Conservation (phyloP, 202 grass and related monocot species). For the Musa balbisiana region DNA sequence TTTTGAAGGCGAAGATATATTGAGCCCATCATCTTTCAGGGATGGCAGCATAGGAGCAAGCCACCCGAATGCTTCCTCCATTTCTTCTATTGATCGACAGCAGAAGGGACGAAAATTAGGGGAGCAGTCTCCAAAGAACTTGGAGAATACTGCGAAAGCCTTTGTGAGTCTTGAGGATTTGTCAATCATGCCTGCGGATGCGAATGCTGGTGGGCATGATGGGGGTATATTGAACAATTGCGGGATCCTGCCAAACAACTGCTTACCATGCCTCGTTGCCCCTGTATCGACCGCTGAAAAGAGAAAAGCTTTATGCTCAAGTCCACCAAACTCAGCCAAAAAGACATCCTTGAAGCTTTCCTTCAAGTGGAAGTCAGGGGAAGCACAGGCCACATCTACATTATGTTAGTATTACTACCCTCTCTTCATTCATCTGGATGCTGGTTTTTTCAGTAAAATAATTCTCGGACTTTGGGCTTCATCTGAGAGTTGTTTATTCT, state of each 20-base stretch:
- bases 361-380: conserved; percentile 80
- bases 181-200: conserved; percentile 29
- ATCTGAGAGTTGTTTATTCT: neutral
- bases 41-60: conserved; percentile 35
- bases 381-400: conserved; percentile 54
- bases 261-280: conserved; percentile 70
- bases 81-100: conserved; percentile 23
- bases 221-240: conserved; percentile 69
- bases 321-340: conserved; percentile 70
- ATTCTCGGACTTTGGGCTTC: neutral
- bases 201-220: conserved; percentile 25
- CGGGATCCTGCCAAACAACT: conserved; percentile 72
- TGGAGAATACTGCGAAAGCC: conserved; percentile 36
- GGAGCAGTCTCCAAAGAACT: conserved; percentile 41
- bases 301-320: conserved; percentile 52
- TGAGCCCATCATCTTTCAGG: conserved; percentile 28
- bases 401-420: conserved; percentile 47
- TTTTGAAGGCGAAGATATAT: conserved; percentile 40
- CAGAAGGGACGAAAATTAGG: conserved; percentile 48
- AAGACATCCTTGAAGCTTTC: conserved; percentile 81
- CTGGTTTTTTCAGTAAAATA: neutral
- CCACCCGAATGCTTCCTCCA: conserved; percentile 17
- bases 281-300: conserved; percentile 55
- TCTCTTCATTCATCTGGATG: neutral
- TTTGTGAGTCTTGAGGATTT: conserved; percentile 49